phyloP scores from a whole-genome alignment of 208 protist genomes.

The Acanthamoeba royreba region DNA sequence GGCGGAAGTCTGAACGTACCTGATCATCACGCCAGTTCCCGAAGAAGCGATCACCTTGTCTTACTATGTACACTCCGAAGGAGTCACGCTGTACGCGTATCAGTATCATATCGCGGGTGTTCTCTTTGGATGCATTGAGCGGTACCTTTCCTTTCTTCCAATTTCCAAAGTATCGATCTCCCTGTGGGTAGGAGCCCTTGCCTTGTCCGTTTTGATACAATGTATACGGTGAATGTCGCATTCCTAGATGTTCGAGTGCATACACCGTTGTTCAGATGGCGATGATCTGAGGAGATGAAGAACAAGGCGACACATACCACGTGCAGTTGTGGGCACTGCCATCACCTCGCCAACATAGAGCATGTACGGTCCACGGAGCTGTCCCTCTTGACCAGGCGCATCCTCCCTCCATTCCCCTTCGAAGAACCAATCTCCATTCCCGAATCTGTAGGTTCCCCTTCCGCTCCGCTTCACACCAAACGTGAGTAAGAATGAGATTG shows the following conservation, averaged over 20 bases:
- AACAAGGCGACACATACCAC: not conserved
- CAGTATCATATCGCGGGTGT: no score
- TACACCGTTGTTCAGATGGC: no score
- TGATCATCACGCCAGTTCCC: conserved; percentile 6
- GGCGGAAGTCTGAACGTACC: no score
- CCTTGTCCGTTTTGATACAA: conserved; percentile 21
- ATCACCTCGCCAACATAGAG: conserved; percentile 19
- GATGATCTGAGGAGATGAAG: no score
- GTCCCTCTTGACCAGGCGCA: not conserved
- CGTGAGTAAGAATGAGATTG: no score
- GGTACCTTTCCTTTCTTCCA: conserved; percentile 40
- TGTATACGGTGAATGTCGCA: conserved; percentile 23
- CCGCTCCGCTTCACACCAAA: not conserved
- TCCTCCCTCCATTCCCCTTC: conserved; percentile 7
- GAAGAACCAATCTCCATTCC: not conserved
- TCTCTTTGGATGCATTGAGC: no score
- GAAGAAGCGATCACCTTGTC: conserved; percentile 4
- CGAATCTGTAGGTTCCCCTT: not conserved
- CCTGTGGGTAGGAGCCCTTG: not conserved
- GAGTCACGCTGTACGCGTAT: conserved; percentile 5
- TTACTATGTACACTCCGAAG: conserved; percentile 1
- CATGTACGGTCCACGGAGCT: not conserved
- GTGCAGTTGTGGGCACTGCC: not conserved
- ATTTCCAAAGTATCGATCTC: conserved; percentile 10
- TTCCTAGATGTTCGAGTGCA: no score